Base-by-base conservation (phyloP, 345 rosid species). In the Acer negundo region DNA sequence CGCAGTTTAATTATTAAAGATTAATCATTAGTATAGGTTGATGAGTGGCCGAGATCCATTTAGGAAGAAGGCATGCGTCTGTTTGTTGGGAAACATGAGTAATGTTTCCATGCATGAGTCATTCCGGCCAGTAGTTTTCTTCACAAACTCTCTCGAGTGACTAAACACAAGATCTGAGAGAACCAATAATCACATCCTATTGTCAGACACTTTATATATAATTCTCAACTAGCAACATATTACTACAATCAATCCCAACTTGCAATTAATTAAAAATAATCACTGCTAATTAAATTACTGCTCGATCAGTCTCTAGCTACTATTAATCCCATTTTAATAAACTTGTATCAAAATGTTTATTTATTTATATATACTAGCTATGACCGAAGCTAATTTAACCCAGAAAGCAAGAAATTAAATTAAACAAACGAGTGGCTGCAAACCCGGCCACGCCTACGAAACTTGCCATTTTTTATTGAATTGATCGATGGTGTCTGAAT, bases 71-170 rank as follows among this genome's bases (percentile, higher is more conserved):
- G 35, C 51, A 64, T 66, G 70, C 35, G 67, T 78, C 28, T 26
- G 4, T 24, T 55, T 35, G 65, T 7, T 9, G 73, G 77, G 77
- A 16, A 24, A 73, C 69, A 58, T 67, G 62, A 73, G 0, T 42
- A 42, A 58, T 73, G 81, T 67, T 73, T 58, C 73, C 68, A 72
- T 0, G 49, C 20, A 40, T 12, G 69, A 59, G 26, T 67, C 68
- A 73, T 66, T 73, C 77, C 69, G 56, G 23, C 77, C 69, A 66
- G 23, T 53, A 61, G 12, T 9, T 67, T 15, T 67, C 0, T 4
- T 44, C 49, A 7, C 62, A 23, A 44, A 42, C 46, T 42, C 47
- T 40, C 53, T 28, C 22, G 47, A 26, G 19, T 31, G 24, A 62
- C 31, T 16, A 44, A 38, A 69, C 26, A 59, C 62, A 1, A 78